A percentile compares a stretch with the other conserved stretches of the same genome.
Conservation (phyloP, 768 basidiomycete species). For the Mycena epipterygia region DNA sequence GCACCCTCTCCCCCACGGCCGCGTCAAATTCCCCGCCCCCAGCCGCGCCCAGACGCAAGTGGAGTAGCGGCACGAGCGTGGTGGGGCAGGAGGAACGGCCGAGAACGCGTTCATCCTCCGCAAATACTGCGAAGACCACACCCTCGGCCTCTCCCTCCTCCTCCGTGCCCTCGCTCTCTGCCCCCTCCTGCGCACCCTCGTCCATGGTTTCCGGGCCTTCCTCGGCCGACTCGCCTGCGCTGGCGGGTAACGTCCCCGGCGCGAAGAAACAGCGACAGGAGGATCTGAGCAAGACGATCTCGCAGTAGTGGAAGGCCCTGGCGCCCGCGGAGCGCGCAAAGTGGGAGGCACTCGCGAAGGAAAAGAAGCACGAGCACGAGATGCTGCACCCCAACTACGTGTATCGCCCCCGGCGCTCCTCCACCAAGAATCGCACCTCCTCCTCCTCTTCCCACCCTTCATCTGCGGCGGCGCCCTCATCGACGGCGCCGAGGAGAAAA, state of each 20-base stretch:
- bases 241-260: too few relatives aligned
- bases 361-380: slow-evolving; percentile 86
- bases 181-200: too few relatives aligned
- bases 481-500: neutral
- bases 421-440: too few relatives aligned
- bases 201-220: too few relatives aligned
- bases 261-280: slow-evolving; percentile 83
- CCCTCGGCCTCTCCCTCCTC: neutral
- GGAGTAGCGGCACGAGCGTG: too few relatives aligned
- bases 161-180: too few relatives aligned
- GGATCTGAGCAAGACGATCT: slow-evolving; percentile 86
- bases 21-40: too few relatives aligned
- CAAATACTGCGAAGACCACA: slow-evolving; percentile 79
- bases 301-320: slow-evolving; percentile 83
- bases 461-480: neutral
- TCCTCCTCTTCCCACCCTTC: slow-evolving; percentile 23
- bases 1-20: too few relatives aligned
- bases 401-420: slow-evolving; percentile 76
- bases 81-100: too few relatives aligned
- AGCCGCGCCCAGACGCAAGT: too few relatives aligned
- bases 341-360: slow-evolving; percentile 84
- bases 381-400: slow-evolving; percentile 82
- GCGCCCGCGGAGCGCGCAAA: slow-evolving; percentile 75
- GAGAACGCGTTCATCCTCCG: slow-evolving; percentile 85
- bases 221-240: too few relatives aligned